A percentile compares a stretch with the other conserved stretches of the same genome.
Evolutionary conservation across 768 basidiomycete species (phyloP).

Genomic region (Tricholoma sp.): DNA sequence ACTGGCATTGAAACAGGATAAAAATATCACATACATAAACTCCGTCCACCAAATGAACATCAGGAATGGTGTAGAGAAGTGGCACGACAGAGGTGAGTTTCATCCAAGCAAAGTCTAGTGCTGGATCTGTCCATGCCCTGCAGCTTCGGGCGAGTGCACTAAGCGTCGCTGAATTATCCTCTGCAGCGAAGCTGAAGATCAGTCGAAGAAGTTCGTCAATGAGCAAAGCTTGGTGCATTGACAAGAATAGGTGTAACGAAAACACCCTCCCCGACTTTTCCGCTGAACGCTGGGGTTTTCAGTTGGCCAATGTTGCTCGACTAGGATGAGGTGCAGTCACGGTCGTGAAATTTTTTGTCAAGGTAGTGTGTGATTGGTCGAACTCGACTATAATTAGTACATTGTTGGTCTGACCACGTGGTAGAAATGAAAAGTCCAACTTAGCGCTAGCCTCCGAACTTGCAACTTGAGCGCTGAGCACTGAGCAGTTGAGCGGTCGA

Average conservation of each 20-base stretch:
- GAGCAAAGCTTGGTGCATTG: slow-evolving; percentile 40
- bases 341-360: neutral
- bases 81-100: slow-evolving; percentile 35
- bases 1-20: neutral
- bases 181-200: slow-evolving; percentile 30
- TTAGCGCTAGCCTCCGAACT: too few species aligned
- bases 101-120: slow-evolving; percentile 42
- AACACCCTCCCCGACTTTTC: neutral
- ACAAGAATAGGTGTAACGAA: neutral
- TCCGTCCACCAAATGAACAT: slow-evolving; percentile 19
- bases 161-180: slow-evolving; percentile 25
- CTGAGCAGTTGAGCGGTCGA: too few species aligned
- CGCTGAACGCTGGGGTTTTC: neutral
- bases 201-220: slow-evolving; percentile 46
- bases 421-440: too few species aligned
- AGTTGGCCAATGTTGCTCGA: neutral
- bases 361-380: neutral
- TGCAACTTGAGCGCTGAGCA: too few species aligned
- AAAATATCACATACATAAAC: slow-evolving; percentile 26
- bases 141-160: slow-evolving; percentile 35
- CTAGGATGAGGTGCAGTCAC: neutral
- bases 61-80: slow-evolving; percentile 34
- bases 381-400: neutral
- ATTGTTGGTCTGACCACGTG: neutral
- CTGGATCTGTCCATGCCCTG: slow-evolving; percentile 43